Evolutionary conservation across 352 stramenopile genomes (phyloP), one percentile per base, ranked within the genome.

Genomic region (Plasmopara muralis): DNA sequence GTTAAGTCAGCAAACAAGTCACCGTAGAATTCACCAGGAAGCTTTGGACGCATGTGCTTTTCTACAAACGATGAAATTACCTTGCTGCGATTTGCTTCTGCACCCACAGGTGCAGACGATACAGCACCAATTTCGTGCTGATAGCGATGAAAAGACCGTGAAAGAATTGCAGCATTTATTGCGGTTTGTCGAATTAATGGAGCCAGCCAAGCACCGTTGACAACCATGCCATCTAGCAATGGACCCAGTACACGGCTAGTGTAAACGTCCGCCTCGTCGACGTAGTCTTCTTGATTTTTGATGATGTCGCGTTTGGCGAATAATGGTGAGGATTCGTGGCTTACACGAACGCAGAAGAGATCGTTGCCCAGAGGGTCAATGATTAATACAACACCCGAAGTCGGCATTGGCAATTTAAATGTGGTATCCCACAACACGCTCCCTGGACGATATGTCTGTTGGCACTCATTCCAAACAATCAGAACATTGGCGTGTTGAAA

Each of bases 391-490:
- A 92, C 77, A 31, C 80, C 74, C 3, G 83, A 89, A 16, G 77
- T 91, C 13, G 83, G 83, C 16, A 74, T 82, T 14, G 83, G 81
- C 16, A 94, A 63, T 30, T 83, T 77, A 53, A 86, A 89, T 9
- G 74, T 72, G 1, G 78, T 70, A 18, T 90, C 80, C 83, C 83
- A 94, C 6, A 94, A 62, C 18, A 87, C 74, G 28, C 66, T 89
- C 1, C 81, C 81, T 5, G 81, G 83, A 10, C 68, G 72, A 43
- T 94, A 94, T 29, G 83, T 88, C 60, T 90, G 79, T 50, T 94
- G 83, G 37, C 70, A 87, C 44, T 94, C 83, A 47, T 92, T 94
- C 83, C 83, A 94, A 34, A 94, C 66, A 44, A 94, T 91, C 28
- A 94, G 56, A 16, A 92, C 81, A 15, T 86, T 89, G 8, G 80